Conservation (phyloP, 2,329 filamentous ascomycete genomes). For the Aspergillus neotritici region DNA sequence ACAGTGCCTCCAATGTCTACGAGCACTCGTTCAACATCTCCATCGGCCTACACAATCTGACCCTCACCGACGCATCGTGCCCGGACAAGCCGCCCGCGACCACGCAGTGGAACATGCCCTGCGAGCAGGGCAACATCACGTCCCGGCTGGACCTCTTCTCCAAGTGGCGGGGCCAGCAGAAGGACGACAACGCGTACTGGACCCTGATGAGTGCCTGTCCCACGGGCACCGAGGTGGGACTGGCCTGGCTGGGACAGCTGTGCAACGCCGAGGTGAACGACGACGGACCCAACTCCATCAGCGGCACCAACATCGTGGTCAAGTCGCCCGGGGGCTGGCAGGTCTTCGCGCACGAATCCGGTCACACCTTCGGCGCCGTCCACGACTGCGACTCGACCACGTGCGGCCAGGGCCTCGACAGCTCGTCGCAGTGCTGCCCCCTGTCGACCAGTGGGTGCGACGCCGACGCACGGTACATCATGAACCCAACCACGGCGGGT, state of each 20-base stretch:
- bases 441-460: slow-evolving; percentile 63
- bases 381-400: slow-evolving; percentile 76
- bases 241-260: slow-evolving; percentile 88
- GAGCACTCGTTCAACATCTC: slow-evolving; percentile 93
- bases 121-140: slow-evolving; percentile 56
- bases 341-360: slow-evolving; percentile 88
- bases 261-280: slow-evolving; percentile 56
- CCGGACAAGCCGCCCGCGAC: slow-evolving; percentile 61
- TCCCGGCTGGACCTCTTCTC: slow-evolving; percentile 83
- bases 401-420: slow-evolving; percentile 60
- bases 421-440: slow-evolving; percentile 72
- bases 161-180: slow-evolving; percentile 70
- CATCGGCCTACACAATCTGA: slow-evolving; percentile 79
- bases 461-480: slow-evolving; percentile 75
- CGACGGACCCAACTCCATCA: slow-evolving; percentile 62
- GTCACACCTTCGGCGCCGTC: slow-evolving; percentile 91
- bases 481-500: slow-evolving; percentile 80
- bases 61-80: slow-evolving; percentile 69
- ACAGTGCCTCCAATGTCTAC: slow-evolving; percentile 79
- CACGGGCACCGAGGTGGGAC: slow-evolving; percentile 76
- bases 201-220: slow-evolving; percentile 77
- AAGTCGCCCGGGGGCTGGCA: slow-evolving; percentile 84
- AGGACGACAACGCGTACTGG: slow-evolving; percentile 88
- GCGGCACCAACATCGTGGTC: slow-evolving; percentile 84
- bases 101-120: slow-evolving; percentile 79